These are phyloP conservation scores for Yamadazyma oceani DNA, from an alignment of 1,139 yeast species.

Conservation along the genomic window DNA sequence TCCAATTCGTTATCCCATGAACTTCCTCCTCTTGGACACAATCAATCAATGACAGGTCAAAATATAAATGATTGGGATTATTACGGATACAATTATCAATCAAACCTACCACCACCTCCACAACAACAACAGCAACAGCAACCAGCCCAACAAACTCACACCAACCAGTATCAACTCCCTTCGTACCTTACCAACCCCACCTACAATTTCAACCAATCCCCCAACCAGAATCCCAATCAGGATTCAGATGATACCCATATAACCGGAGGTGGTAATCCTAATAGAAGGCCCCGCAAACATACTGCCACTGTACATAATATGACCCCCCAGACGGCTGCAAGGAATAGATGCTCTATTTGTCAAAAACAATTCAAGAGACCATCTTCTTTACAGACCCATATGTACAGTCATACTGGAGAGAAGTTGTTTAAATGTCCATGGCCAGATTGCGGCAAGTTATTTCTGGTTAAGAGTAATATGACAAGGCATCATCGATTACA, in stretches of 20 bases:
- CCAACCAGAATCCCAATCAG: neutral
- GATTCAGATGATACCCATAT: neutral
- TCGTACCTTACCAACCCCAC: slow-evolving; percentile 2
- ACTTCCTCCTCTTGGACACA: slow-evolving; percentile 7
- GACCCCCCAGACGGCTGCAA: slow-evolving; percentile 34
- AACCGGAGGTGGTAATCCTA: neutral
- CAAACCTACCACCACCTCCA: slow-evolving; percentile 7
- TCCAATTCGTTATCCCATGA: slow-evolving; percentile 4
- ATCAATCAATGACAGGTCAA: neutral
- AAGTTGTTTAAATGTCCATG: slow-evolving; percentile 72
- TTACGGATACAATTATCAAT: slow-evolving; percentile 4
- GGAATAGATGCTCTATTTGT: slow-evolving; percentile 64
- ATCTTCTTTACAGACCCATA: slow-evolving; percentile 75
- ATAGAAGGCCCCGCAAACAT: slow-evolving; percentile 16
- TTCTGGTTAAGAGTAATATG: slow-evolving; percentile 79
- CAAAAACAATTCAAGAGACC: slow-evolving; percentile 79
- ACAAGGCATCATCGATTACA: slow-evolving; percentile 74
- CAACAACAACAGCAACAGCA: slow-evolving; percentile 7
- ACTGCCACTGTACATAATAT: slow-evolving; percentile 25
- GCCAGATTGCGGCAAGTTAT: slow-evolving; percentile 66
- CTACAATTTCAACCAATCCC: neutral
- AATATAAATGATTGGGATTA: slow-evolving; percentile 1
- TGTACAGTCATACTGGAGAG: slow-evolving; percentile 84
- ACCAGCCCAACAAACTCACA: slow-evolving; percentile 1
- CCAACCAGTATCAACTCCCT: slow-evolving; percentile 1